Evolutionary conservation across 2,329 filamentous ascomycete genomes (phyloP), one percentile per base, ranked within the genome.

Genomic region (Xylaria sp.): DNA sequence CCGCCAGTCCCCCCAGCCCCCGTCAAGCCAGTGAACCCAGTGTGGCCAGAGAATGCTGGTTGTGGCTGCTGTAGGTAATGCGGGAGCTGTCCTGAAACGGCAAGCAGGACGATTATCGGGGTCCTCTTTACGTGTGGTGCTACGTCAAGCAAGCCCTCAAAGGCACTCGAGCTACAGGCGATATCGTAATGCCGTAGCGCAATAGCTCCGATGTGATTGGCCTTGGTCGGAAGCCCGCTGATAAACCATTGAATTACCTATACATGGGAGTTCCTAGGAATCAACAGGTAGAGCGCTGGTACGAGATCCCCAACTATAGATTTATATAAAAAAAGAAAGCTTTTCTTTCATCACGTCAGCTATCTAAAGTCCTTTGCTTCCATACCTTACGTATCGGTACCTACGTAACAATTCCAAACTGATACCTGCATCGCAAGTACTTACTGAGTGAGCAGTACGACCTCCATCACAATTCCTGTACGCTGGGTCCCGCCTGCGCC

Each of bases 61-160:
- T 51, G 43, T 56, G 50, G 52, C 46, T 54, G 53, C n/a, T 37
- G 29, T 46, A 50, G 40, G 43, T 41, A 46, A 57, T 52, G 52
- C 55, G 41, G 59, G 50, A 64, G 60, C 57, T 60, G 55, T 63
- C 57, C 49, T 29, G 41, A 64, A 62, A 51, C 20, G 62, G 62
- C 45, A 61, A 57, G 29, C 48, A 50, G 20, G 40, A 42, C 40
- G 59, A 54, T 42, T 56, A 60, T 60, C 59, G 54, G 52, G 54
- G 57, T 50, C 56, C 38, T 34, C 48, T 13, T 34, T 55, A 44
- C 34, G 22, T 43, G 45, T 21, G 29, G 29, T 34, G 29, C 29
- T 34, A 34, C 29, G 29, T 34, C 29, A 34, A 34, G 29, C n/a
- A n/a, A n/a, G n/a, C n/a, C n/a, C n/a, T n/a, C n/a, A n/a, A n/a